Percentiles rank a stretch among this genome's conserved stretches.
Evolutionary conservation across 129 eudicot genomes (phyloP).

Genomic region (Flaveria bidentis): DNA sequence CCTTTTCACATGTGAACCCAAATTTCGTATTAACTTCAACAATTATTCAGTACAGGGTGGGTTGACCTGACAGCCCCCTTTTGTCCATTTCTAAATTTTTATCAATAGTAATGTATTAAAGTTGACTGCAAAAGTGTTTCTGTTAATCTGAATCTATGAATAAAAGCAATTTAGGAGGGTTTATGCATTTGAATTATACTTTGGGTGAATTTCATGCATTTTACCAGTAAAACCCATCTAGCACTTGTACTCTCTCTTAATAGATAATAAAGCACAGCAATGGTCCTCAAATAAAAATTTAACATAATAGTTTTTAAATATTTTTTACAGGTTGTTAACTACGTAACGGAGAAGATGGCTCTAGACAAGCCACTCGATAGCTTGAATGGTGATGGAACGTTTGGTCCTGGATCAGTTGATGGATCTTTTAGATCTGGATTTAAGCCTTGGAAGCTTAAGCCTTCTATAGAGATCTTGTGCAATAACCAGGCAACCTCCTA

Average conservation of each 20-base stretch:
- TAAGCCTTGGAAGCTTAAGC: slow-evolving; percentile 83
- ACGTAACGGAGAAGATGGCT: slow-evolving; percentile 89
- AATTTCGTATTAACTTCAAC: too few species aligned
- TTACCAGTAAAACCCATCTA: not conserved
- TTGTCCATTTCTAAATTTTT: not conserved
- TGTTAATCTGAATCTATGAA: not conserved
- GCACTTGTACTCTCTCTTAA: not conserved
- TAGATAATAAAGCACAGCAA: not conserved
- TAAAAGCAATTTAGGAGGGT: slow-evolving; percentile 5
- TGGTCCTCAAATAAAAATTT: not conserved
- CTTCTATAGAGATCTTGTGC: slow-evolving; percentile 83
- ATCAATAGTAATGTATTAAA: not conserved
- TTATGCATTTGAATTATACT: not conserved
- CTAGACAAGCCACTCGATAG: slow-evolving; percentile 82
- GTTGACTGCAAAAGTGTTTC: not conserved
- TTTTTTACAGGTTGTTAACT: slow-evolving; percentile 71
- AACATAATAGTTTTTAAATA: not conserved
- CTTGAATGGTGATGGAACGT: slow-evolving; percentile 51
- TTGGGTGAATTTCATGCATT: not conserved
- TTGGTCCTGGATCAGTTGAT: slow-evolving; percentile 56
- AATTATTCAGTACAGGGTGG: too few species aligned
- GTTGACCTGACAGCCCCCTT: not conserved
- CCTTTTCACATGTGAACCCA: too few species aligned
- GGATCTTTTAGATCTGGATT: slow-evolving; percentile 60
- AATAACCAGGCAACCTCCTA: slow-evolving; percentile 73